Evolutionary conservation across 1,284 basidiomycete genomes (phyloP).

Genomic region (Caloboletus firmus): DNA sequence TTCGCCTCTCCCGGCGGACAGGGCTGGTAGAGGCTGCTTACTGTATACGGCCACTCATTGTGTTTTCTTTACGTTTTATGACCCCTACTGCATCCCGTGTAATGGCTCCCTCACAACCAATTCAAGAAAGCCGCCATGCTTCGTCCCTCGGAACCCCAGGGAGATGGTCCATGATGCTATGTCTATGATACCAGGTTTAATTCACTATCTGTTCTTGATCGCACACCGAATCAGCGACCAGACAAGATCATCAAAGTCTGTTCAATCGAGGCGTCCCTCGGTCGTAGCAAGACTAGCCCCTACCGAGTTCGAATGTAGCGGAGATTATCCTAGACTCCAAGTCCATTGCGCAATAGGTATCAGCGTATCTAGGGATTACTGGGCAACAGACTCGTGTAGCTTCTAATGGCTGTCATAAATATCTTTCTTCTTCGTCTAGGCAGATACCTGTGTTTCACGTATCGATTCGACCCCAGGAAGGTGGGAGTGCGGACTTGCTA

Average conservation of each 20-base stretch:
- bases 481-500: slow-evolving; percentile 14
- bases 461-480: slow-evolving; percentile 4
- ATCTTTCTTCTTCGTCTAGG: slow-evolving; percentile 23
- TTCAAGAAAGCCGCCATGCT: slow-evolving; percentile 4
- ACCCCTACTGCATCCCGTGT: slow-evolving; percentile 25
- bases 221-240: neutral
- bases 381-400: neutral
- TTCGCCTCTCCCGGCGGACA: neutral
- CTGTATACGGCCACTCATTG: slow-evolving; percentile 12
- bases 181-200: no score
- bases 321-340: neutral
- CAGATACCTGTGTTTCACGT: slow-evolving; percentile 17
- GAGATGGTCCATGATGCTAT: neutral
- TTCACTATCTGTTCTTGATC: neutral
- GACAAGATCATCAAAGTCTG: no score
- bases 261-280: neutral
- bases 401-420: slow-evolving; percentile 26
- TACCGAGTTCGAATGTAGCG: neutral
- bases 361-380: slow-evolving; percentile 4
- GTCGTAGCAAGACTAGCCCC: neutral
- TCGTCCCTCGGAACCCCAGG: neutral
- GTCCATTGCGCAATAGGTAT: neutral
- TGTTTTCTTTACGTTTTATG: slow-evolving; percentile 11
- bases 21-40: neutral
- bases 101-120: slow-evolving; percentile 11